Evolutionary conservation across 1,284 basidiomycete species (phyloP).

Genomic region (Trichosporon coremiiforme): DNA sequence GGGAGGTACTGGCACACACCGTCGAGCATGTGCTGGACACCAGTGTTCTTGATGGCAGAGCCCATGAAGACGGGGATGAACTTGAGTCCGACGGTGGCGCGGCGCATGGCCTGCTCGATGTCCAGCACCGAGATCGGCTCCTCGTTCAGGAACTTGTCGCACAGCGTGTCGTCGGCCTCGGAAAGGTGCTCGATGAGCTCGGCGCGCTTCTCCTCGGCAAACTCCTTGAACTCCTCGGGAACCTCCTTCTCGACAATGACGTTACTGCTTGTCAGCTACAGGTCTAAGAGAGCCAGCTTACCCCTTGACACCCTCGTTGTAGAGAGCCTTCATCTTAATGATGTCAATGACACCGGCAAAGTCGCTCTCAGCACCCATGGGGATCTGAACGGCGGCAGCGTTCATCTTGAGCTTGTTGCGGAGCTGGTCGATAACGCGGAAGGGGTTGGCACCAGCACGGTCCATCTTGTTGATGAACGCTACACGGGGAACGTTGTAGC

Average conservation of each 20-base stretch:
- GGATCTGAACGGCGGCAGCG: constrained; percentile 94
- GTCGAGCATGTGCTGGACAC: constrained; percentile 90
- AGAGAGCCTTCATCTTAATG: constrained; percentile 91
- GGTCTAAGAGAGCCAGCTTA: constrained; percentile 52
- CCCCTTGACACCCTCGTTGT: constrained; percentile 96
- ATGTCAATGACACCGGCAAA: constrained; percentile 91
- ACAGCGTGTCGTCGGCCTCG: constrained; percentile 93
- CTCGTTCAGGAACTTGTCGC: constrained; percentile 88
- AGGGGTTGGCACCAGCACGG: constrained; percentile 94
- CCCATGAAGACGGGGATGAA: constrained; percentile 98
- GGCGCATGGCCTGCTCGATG: constrained; percentile 81
- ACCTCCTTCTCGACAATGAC: constrained; percentile 85
- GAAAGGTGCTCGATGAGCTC: constrained; percentile 95
- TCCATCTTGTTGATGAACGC: constrained; percentile 99
- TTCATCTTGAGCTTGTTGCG: constrained; percentile 86
- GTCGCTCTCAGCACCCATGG: constrained; percentile 88
- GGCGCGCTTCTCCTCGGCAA: constrained; percentile 78
- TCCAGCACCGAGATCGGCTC: constrained; percentile 71
- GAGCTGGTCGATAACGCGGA: constrained; percentile 91
- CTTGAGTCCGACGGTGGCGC: constrained; percentile 81
- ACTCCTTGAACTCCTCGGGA: constrained; percentile 69
- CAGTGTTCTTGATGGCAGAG: constrained; percentile 97
- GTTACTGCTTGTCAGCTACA: constrained; percentile 60
- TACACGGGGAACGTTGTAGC: constrained; percentile 91
- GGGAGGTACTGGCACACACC: constrained; percentile 96